Base-by-base conservation (phyloP, 352 stramenopile species). In the Phytophthora foliorum region DNA sequence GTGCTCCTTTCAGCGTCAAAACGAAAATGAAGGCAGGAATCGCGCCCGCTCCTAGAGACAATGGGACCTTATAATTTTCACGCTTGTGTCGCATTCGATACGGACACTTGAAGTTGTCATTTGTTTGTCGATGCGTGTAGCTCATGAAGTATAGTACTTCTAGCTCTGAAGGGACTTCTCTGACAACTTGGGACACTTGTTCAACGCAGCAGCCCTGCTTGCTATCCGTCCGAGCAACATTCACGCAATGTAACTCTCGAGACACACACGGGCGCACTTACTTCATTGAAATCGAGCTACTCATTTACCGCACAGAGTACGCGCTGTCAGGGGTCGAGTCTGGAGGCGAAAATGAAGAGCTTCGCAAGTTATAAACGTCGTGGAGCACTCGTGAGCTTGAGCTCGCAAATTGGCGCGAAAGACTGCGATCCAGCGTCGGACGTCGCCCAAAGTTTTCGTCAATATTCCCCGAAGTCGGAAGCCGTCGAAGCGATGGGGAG, bases 381-480 rank as follows among this genome's bases (percentile, higher is more conserved):
- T 73, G 38, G 45, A 69, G 51, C 19, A 60, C 25, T 29, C 65
- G 65, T 24, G 65, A 69, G 31, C 34, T 68, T 16, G 57, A 67
- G 48, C 49, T 21, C 31, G 49, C 38, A 6, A 72, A 63, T 48
- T 58, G 65, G 21, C 50, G 50, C 0, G 41, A 55, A 10, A 62
- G 17, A 13, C 38, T 53, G 0, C 63, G 56, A 17, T 67, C 46
- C 6, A 62, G 10, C 8, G 32, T 27, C 16, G 25, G 11, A 9
- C 49, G 41, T 21, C 48, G 64, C 6, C 53, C 27, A 14, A 19
- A 42, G 36, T 10, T 52, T 19, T 57, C 49, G 21, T 67, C 64
- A 22, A 17, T 2, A n/a, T 25, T 57, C 8, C 38, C 57, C 17
- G 39, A n/a, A 16, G 46, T 63, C 32, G 3, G 50, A 44, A 60